Evolutionary conservation across 169 alveolate species (phyloP).

Genomic region (Pseudocohnilembus persalinus): DNA sequence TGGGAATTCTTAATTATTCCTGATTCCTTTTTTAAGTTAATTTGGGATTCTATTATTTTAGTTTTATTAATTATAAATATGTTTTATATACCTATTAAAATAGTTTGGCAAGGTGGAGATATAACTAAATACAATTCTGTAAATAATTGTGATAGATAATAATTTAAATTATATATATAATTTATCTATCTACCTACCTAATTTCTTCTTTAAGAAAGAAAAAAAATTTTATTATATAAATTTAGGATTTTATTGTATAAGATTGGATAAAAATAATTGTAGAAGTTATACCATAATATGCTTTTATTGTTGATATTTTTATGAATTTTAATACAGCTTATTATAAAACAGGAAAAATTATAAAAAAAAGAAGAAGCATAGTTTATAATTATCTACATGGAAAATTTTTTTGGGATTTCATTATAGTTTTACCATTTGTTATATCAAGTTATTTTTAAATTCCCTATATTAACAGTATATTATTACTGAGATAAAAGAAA

Average conservation of each 20-base stretch:
- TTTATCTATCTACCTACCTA: too few species aligned
- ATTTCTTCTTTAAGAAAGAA: too few species aligned
- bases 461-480: background rate
- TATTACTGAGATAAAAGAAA: conserved; percentile 9
- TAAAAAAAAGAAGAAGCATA: background rate
- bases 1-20: background rate
- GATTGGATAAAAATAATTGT: background rate
- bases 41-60: conserved; percentile 6
- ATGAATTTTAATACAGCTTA: conserved; percentile 16
- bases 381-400: background rate
- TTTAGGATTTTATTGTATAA: background rate
- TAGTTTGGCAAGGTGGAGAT: conserved; percentile 8
- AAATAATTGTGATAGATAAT: background rate
- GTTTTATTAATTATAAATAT: background rate
- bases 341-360: conserved; percentile 10
- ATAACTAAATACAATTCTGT: background rate
- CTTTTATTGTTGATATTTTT: conserved; percentile 14
- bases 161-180: too few species aligned
- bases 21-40: background rate
- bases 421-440: conserved; percentile 9
- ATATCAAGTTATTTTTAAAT: conserved; percentile 2
- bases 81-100: conserved; percentile 5
- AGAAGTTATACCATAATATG: conserved; percentile 9
- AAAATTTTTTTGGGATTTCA: conserved; percentile 11
- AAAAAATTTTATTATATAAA: too few species aligned